These are phyloP conservation scores for Boletales sp. DNA, from an alignment of 768 basidiomycete genomes.

Conservation along the genomic window DNA sequence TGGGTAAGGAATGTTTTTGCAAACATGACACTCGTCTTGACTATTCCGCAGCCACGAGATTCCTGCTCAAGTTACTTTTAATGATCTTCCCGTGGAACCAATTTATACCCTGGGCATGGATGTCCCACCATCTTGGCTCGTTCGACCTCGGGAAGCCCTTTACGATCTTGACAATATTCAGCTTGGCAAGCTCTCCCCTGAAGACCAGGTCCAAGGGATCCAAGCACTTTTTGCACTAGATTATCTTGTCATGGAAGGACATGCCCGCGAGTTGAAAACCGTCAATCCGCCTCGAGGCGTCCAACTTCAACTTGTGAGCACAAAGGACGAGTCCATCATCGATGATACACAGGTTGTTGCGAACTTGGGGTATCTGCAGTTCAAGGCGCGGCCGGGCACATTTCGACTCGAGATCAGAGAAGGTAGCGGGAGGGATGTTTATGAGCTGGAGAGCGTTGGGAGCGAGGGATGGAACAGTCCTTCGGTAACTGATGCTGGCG, in stretches of 20 bases:
- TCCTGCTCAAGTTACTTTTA: slow-evolving; percentile 58
- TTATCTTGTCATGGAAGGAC: slow-evolving; percentile 90
- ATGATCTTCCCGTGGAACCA: slow-evolving; percentile 73
- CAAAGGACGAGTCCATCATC: slow-evolving; percentile 40
- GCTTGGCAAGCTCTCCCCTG: slow-evolving; percentile 57
- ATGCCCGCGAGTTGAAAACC: slow-evolving; percentile 71
- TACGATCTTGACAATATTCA: slow-evolving; percentile 98
- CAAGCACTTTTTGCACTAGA: slow-evolving; percentile 85
- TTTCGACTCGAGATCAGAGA: slow-evolving; percentile 79
- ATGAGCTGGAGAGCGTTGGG: slow-evolving; percentile 79
- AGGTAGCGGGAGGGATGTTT: slow-evolving; percentile 80
- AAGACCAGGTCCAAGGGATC: slow-evolving; percentile 51
- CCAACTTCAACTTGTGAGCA: slow-evolving; percentile 74
- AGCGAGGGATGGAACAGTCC: slow-evolving; percentile 87
- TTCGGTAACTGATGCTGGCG: slow-evolving; percentile 61
- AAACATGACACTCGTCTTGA: not conserved
- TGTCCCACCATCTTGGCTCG: slow-evolving; percentile 88
- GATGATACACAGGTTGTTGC: slow-evolving; percentile 92
- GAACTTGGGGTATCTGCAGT: slow-evolving; percentile 94
- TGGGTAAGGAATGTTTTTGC: slow-evolving; percentile 46
- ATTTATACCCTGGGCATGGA: slow-evolving; percentile 96
- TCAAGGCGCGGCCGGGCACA: slow-evolving; percentile 89
- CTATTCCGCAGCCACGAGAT: slow-evolving; percentile 49
- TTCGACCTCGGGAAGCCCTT: slow-evolving; percentile 80
- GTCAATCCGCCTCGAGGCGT: slow-evolving; percentile 81